phyloP scores from a whole-genome alignment of 2,329 filamentous ascomycete genomes.

The Ophiocordyceps polyrhachis-furcata region DNA sequence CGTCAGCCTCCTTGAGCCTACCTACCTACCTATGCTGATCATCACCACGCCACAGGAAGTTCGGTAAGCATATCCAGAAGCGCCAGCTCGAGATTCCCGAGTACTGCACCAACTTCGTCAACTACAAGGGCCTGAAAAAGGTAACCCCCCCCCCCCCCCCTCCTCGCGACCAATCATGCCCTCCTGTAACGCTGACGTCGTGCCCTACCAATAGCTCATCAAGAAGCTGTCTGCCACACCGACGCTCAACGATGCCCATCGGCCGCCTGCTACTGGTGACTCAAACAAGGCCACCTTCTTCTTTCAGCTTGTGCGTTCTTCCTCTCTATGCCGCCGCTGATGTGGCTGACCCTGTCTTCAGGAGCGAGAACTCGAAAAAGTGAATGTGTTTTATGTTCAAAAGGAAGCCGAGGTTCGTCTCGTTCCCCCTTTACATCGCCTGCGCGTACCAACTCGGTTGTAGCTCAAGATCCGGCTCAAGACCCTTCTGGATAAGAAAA shows the following conservation, averaged over 20 bases:
- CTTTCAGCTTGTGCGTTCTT: conserved; percentile 63
- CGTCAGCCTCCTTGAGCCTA: neutral
- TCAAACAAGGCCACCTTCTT: conserved; percentile 99
- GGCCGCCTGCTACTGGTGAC: conserved; percentile 35
- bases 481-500: conserved; percentile 89
- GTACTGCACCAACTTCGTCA: conserved; percentile 97
- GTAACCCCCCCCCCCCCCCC: conserved; percentile 23
- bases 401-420: conserved; percentile 82
- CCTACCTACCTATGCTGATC: neutral
- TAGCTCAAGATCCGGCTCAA: conserved; percentile 86
- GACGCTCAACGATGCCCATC: conserved; percentile 47
- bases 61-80: conserved; percentile 98
- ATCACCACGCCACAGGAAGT: conserved; percentile 52
- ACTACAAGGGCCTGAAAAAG: conserved; percentile 99
- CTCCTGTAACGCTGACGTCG: neutral
- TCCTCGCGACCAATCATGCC: neutral
- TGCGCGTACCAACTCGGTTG: neutral
- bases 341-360: conserved; percentile 18
- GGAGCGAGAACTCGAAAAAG: conserved; percentile 96
- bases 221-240: conserved; percentile 93
- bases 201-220: conserved; percentile 54
- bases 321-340: neutral
- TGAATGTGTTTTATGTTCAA: conserved; percentile 93
- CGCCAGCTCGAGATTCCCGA: conserved; percentile 96
- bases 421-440: neutral